Base-by-base conservation (phyloP, 257 asterid species). In the Oldenlandia corymbosa region DNA sequence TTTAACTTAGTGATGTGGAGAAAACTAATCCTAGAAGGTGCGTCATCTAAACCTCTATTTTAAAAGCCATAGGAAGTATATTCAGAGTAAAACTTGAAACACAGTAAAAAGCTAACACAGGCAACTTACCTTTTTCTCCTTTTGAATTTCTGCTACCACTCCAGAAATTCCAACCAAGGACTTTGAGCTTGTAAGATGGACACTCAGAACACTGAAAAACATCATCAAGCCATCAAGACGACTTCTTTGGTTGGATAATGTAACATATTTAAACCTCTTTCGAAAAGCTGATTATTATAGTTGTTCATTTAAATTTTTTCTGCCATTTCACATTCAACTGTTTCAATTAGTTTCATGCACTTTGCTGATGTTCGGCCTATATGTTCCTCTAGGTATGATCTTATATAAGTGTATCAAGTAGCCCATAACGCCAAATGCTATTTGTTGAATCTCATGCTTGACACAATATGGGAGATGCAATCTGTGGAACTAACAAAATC, bases 151-250 rank as follows among this genome's bases (percentile, higher is more conserved):
- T 27, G 97, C 78, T 46, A 93, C 66, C 73, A 93, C 99, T 71
- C 97, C 97, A 17, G 90, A 50, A 52, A 93, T 77, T 63, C 99
- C 99, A 81, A 89, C 96, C 85, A 93, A 80, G 49, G 99, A 93
- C 85, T 90, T 93, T 34, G 99, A 89, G 83, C 99, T 93, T 70
- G 99, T 89, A 72, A 90, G 71, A 71, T 93, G 94, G 62, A 93
- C 96, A 50, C 95, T 85, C 73, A 89, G 58, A 65, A 93, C 97
- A 60, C 99, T 93, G 91, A 80, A 84, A 43, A 53, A 52, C 32
- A 68, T 64, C 71, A 56, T 45, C 31, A 57, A 24, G 31, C 61
- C 30, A 48, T 65, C 50, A 52, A 57, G 56, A 39, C 48, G 72
- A 58, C 51, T 64, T 52, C 48, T 62, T 3, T 3, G 39, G n/a